Percentiles rank a stretch among this genome's conserved stretches.
Evolutionary conservation across 2,329 filamentous ascomycete species (phyloP).

Genomic region (Apiospora pterosperma): DNA sequence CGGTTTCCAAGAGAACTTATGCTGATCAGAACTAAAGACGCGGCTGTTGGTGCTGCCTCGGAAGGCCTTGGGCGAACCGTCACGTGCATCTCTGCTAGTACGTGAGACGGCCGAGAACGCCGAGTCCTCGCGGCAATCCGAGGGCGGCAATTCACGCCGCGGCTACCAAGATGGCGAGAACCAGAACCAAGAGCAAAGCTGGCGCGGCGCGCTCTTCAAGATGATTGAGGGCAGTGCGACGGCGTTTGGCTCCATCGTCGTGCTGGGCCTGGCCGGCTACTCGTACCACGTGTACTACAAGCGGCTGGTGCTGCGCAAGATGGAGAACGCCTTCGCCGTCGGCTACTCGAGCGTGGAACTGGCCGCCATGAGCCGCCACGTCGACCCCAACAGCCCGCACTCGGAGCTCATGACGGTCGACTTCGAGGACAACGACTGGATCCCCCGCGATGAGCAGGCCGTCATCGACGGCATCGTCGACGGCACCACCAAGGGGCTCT

Average conservation of each 20-base stretch:
- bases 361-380: conserved; percentile 62
- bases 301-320: conserved; percentile 83
- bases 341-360: conserved; percentile 87
- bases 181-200: background rate
- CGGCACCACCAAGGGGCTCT: conserved; percentile 73
- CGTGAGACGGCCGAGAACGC: background rate
- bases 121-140: background rate
- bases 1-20: background rate
- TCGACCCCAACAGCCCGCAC: conserved; percentile 16
- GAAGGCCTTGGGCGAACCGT: background rate
- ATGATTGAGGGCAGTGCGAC: conserved; percentile 74
- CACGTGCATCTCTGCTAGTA: background rate
- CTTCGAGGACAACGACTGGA: conserved; percentile 64
- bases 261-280: conserved; percentile 71
- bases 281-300: conserved; percentile 85
- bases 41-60: conserved; percentile 3
- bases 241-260: conserved; percentile 69
- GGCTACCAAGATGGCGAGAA: background rate
- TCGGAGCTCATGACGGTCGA: conserved; percentile 28
- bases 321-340: conserved; percentile 85
- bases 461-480: conserved; percentile 79
- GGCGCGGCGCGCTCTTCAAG: conserved; percentile 40
- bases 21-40: background rate
- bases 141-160: background rate
- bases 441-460: conserved; percentile 76